Evolutionary conservation across 2,329 filamentous ascomycete species (phyloP).

Genomic region (Trichoderma gracile): DNA sequence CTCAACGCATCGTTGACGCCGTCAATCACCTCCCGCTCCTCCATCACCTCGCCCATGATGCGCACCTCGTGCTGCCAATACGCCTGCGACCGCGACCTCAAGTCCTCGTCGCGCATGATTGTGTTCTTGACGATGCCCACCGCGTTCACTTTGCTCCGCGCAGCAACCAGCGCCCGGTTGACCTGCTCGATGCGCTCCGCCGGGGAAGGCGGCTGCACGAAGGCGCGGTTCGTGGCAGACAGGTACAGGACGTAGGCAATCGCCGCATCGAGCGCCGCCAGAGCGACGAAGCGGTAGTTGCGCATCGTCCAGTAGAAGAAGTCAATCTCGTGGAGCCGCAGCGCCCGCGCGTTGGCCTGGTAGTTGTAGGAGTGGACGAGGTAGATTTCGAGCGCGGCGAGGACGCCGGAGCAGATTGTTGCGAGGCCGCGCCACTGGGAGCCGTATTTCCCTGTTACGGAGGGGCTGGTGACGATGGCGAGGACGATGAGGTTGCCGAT

Average conservation of each 20-base stretch:
- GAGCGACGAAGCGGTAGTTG: constrained; percentile 60
- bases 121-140: constrained; percentile 79
- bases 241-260: constrained; percentile 71
- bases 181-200: constrained; percentile 66
- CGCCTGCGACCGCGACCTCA: constrained; percentile 64
- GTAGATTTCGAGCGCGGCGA: constrained; percentile 68
- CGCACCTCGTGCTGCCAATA: constrained; percentile 83
- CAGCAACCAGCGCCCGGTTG: constrained; percentile 57
- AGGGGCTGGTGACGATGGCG: constrained; percentile 70
- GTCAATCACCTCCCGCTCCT: constrained; percentile 73
- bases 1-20: constrained; percentile 68
- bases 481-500: constrained; percentile 72
- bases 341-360: constrained; percentile 62
- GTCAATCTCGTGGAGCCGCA: constrained; percentile 64
- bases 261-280: constrained; percentile 64
- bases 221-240: constrained; percentile 76
- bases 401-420: constrained; percentile 59
- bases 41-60: constrained; percentile 72
- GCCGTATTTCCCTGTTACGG: constrained; percentile 64
- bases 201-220: constrained; percentile 61
- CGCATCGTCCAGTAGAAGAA: constrained; percentile 71
- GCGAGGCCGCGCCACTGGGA: constrained; percentile 69
- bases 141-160: constrained; percentile 68
- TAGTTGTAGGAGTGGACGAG: constrained; percentile 65
- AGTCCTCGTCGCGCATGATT: constrained; percentile 67